Conservation (phyloP, 75 land plant genomes). For the Ceratopteris richardii region DNA sequence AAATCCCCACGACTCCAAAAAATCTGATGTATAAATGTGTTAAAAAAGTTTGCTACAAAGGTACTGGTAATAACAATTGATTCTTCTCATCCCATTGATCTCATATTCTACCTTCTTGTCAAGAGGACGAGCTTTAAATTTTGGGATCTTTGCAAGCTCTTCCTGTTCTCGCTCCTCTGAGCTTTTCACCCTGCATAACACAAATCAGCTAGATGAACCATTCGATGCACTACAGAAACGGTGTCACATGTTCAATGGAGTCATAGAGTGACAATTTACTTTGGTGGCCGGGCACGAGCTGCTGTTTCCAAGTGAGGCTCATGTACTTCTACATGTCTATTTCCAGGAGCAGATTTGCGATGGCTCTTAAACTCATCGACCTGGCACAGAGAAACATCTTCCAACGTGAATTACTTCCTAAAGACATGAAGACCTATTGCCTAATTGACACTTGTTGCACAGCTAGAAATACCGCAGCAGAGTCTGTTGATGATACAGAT, state of each 20-base stretch:
- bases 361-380: constrained; percentile 12
- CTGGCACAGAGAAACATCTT: constrained; percentile 3
- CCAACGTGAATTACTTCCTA: too few species aligned
- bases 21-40: constrained; percentile 38
- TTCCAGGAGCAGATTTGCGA: constrained; percentile 30
- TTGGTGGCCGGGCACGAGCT: constrained; percentile 67
- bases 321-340: constrained; percentile 55
- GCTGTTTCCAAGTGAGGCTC: constrained; percentile 75
- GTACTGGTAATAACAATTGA: too few species aligned
- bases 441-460: too few species aligned
- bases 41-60: background rate
- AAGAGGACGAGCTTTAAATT: constrained; percentile 93
- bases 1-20: constrained; percentile 85
- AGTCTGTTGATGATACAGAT: constrained; percentile 32
- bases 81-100: too few species aligned
- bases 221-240: too few species aligned
- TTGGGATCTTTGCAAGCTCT: constrained; percentile 76
- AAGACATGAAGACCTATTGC: too few species aligned
- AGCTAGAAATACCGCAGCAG: constrained; percentile 17
- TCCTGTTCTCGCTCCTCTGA: constrained; percentile 69
- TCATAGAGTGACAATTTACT: too few species aligned
- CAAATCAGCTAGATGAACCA: background rate
- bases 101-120: constrained; percentile 86
- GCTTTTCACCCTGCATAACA: constrained; percentile 52
- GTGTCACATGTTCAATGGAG: too few species aligned